These are phyloP conservation scores for Penstemon barbatus DNA, from an alignment of 257 asterid genomes.

Conservation along the genomic window DNA sequence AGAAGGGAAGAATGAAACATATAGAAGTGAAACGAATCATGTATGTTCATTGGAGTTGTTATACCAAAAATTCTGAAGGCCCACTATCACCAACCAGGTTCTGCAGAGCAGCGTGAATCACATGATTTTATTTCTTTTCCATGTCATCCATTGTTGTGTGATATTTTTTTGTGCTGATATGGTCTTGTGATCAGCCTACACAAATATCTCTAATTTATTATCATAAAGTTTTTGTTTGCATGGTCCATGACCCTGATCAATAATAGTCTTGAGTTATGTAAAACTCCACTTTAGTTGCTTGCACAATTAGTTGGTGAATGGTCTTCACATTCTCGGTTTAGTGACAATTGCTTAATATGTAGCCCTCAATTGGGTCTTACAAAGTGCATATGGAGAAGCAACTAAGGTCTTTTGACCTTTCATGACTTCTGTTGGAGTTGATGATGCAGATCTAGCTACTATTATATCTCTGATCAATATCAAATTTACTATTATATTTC, in stretches of 20 bases:
- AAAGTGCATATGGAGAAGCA: slow-evolving; percentile 20
- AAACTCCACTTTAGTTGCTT: not conserved
- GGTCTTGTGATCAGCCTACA: not conserved
- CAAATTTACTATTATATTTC: slow-evolving; percentile 23
- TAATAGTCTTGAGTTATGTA: slow-evolving; percentile 6
- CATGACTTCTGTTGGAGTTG: slow-evolving; percentile 7
- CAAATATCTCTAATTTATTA: not conserved
- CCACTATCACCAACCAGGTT: not conserved
- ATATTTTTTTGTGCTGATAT: not conserved
- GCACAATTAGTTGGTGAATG: slow-evolving; percentile 15
- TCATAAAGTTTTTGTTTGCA: not conserved
- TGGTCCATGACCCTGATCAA: not conserved
- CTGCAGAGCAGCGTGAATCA: not conserved
- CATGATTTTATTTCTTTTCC: slow-evolving; percentile 3
- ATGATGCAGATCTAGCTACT: slow-evolving; percentile 1
- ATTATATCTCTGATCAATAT: slow-evolving; percentile 17
- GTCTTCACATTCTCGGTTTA: slow-evolving; percentile 3
- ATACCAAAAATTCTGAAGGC: not conserved
- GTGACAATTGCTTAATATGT: slow-evolving; percentile 7
- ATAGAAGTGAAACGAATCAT: not conserved
- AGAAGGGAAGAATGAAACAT: slow-evolving; percentile 3
- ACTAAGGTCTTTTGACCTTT: slow-evolving; percentile 15
- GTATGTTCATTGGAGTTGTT: not conserved
- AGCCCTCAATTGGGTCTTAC: not conserved
- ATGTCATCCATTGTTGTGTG: not conserved